Base-by-base conservation (phyloP, 2,329 filamentous ascomycete species). In the Gnomoniopsis smithogilvyi region DNA sequence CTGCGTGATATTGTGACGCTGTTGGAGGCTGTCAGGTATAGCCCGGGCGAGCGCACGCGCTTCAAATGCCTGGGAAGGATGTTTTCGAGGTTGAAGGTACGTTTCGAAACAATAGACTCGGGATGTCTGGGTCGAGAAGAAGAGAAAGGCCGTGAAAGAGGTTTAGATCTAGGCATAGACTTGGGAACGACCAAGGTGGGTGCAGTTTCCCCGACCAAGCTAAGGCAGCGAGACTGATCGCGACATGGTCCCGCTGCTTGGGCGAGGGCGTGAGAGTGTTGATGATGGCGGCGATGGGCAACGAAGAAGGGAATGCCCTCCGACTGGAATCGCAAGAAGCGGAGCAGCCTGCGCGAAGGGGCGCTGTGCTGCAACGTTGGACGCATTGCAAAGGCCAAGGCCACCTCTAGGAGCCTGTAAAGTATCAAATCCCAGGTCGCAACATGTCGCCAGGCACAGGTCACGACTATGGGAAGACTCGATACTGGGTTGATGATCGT, bases 251-350 rank as follows among this genome's bases (percentile, higher is more conserved):
- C 17, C 26, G 41, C 12, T 46, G 48, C 38, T n/a, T 21, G 41
- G 19, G 43, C 19, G 8, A 11, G 41, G 63, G 19, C 21, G 49
- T 55, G n/a, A 51, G 56, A 41, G 10, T 22, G 33, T n/a, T n/a
- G 34, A 58, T 61, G 58, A 70, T 30, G 26, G 8, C 8, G 4
- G 8, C 8, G 68, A 66, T 75, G 78, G 56, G 75, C 69, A 56
- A 69, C 76, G 71, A 82, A 80, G 66, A 84, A 81, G 63, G 74
- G 77, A 49, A 82, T 69, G 56, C 78, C 78, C 66, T 89, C 82
- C 64, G 89, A 85, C 72, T 93, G 90, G 56, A 79, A 83, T 65
- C 85, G 86, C 63, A 95, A 80, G 71, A 91, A 94, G 65, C 86
- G 86, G 63, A 95, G 78, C 21, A 94, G 82, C 60, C 72, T 76